Base-by-base conservation (phyloP, 768 basidiomycete species). In the Chiua virens region DNA sequence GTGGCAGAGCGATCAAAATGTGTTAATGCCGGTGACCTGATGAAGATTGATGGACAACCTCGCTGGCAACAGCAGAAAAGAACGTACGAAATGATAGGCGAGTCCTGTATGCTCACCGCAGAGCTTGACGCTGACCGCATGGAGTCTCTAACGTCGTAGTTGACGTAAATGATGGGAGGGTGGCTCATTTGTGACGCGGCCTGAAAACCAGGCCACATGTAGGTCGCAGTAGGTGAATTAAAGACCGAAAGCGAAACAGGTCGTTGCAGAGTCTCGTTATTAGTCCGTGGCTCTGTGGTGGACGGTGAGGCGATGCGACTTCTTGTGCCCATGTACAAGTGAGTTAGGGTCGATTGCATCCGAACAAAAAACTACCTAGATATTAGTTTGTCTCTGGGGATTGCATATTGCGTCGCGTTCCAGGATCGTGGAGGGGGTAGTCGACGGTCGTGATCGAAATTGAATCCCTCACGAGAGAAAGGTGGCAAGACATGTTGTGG, bases 141-240 rank as follows among this genome's bases (percentile, higher is more conserved):
- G 64, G 62, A 44, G 37, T 62, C 58, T 68, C 62, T 59, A n/a
- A 54, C 59, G 57, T 69, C 59, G 45, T 68, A 62, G 53, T 68
- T 61, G 58, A 73, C 72, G 57, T 75, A 75, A 55, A 73, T 62
- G 46, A 70, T 60, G 25, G 77, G 75, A 44, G 64, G 67, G 52
- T 67, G 60, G 45, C 57, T 61, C 72, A 75, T 76, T 60, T 74
- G 68, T 32, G 75, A 79, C 22, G 74, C 73, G 54, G 75, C 67
- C 56, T 70, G 66, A 53, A 79, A 71, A 50, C 61, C 68, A n/a
- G 75, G 75, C 78, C 77, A 80, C 60, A 71, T 67, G 62, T 71
- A 80, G 41, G 75, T 73, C 53, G 77, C 72, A 48, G 71, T 75
- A 42, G 73, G 68, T 41, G 73, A 70, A 59, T 73, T 71, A 63